These are phyloP conservation scores for Plasmodiophora brassicae DNA, from an alignment of 208 protist genomes.

Conservation along the genomic window DNA sequence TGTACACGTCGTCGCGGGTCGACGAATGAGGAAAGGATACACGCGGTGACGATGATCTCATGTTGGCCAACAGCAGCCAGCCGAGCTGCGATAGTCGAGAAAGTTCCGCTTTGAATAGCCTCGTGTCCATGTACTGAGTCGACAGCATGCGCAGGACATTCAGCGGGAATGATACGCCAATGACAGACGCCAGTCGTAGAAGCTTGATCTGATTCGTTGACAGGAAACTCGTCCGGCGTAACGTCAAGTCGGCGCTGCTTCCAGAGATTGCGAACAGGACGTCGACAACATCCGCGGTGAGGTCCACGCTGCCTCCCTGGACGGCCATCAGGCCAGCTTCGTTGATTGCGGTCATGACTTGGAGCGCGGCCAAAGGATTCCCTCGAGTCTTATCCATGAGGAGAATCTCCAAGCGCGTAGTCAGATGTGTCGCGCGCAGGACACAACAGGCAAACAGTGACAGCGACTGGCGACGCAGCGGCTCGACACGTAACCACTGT, in stretches of 20 bases:
- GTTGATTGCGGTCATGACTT: neutral
- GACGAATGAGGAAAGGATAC: constrained; percentile 19
- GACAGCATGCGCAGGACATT: neutral
- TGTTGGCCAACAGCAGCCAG: constrained; percentile 7
- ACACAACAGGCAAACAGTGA: neutral
- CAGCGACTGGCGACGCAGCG: neutral
- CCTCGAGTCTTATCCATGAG: neutral
- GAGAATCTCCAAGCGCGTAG: neutral
- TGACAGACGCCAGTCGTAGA: neutral
- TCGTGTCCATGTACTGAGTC: neutral
- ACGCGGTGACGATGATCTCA: neutral
- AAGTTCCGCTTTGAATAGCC: neutral
- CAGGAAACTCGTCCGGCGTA: neutral
- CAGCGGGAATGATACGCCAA: neutral
- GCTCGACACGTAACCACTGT: neutral
- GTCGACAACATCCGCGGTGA: neutral
- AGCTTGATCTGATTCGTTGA: neutral
- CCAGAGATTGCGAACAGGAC: constrained; percentile 24
- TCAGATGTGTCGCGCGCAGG: neutral
- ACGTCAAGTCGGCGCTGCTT: neutral
- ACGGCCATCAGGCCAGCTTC: neutral
- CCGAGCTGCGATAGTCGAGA: neutral
- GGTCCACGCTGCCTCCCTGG: neutral
- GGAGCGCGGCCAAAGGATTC: neutral
- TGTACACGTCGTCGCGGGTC: neutral